Evolutionary conservation across 192 early-diverging fungal genomes (phyloP).

Genomic region (Cetraspora pellucida): DNA sequence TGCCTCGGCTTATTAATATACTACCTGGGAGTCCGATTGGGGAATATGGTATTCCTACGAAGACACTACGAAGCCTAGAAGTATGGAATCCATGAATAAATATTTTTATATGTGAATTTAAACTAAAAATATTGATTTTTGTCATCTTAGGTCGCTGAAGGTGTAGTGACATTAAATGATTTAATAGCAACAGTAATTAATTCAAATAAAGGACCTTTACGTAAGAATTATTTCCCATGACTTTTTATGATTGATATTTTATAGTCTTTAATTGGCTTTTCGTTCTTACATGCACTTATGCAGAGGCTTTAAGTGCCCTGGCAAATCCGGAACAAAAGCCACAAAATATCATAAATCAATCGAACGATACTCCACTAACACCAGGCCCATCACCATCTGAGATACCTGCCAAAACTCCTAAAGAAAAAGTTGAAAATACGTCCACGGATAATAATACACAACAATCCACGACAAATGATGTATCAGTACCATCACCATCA

Average conservation of each 20-base stretch:
- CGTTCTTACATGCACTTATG: neutral
- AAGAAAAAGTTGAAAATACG: neutral
- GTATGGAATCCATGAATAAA: neutral
- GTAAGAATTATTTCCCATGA: constrained; percentile 2
- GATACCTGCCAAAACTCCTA: neutral
- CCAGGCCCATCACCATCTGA: constrained; percentile 16
- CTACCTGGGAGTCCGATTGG: neutral
- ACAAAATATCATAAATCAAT: constrained; percentile 8
- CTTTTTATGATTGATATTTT: neutral
- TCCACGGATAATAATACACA: neutral
- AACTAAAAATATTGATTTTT: neutral
- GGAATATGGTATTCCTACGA: neutral
- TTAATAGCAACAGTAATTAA: neutral
- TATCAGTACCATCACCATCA: neutral
- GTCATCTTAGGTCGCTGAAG: neutral
- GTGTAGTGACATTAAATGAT: constrained; percentile 8
- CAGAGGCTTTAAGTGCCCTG: neutral
- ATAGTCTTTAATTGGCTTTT: neutral
- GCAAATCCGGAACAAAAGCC: neutral
- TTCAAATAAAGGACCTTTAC: neutral
- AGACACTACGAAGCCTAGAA: constrained; percentile 7
- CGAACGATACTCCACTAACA: constrained; percentile 10
- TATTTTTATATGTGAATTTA: neutral
- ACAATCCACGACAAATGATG: neutral
- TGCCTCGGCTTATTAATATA: neutral